Conservation (phyloP, 768 basidiomycete species). For the Aureoboletus auriporus region DNA sequence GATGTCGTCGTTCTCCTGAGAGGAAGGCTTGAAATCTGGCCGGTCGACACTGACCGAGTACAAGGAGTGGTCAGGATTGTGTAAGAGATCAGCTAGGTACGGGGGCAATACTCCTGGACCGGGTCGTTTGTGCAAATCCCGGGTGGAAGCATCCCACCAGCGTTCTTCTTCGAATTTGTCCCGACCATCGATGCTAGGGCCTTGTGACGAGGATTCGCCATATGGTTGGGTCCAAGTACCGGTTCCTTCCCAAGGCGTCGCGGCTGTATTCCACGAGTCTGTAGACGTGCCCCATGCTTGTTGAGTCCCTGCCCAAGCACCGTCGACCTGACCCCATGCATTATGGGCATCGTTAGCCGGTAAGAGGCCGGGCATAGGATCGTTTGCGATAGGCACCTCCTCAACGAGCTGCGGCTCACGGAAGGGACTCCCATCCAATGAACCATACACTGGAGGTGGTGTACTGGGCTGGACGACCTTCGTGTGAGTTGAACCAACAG, state of each 20-base stretch:
- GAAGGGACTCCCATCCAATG: conserved; percentile 29
- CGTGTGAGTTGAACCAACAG: conserved; percentile 36
- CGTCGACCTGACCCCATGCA: conserved; percentile 14
- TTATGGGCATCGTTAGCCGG: conserved; percentile 30
- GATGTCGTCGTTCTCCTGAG: conserved; percentile 16
- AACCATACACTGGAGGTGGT: conserved; percentile 25
- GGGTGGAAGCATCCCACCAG: conserved; percentile 64
- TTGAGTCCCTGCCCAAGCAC: conserved; percentile 13
- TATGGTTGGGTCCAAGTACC: conserved; percentile 21
- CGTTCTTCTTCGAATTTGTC: conserved; percentile 53
- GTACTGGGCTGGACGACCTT: conserved; percentile 28
- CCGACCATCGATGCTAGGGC: conserved; percentile 56
- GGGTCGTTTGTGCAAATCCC: conserved; percentile 48
- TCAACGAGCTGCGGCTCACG: conserved; percentile 55
- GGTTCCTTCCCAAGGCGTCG: conserved; percentile 24
- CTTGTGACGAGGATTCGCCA: conserved; percentile 22
- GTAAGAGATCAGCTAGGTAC: conserved; percentile 59
- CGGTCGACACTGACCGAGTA: conserved; percentile 51
- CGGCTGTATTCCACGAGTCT: conserved; percentile 18
- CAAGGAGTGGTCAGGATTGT: conserved; percentile 69
- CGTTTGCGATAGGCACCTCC: conserved; percentile 37
- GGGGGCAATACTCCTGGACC: conserved; percentile 71
- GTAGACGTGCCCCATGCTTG: conserved; percentile 10
- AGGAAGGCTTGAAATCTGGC: conserved; percentile 30
- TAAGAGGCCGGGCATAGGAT: conserved; percentile 35